A percentile compares a stretch with the other conserved stretches of the same genome.
Evolutionary conservation across 345 rosid species (phyloP).

Genomic region (Aethionema arabicum): DNA sequence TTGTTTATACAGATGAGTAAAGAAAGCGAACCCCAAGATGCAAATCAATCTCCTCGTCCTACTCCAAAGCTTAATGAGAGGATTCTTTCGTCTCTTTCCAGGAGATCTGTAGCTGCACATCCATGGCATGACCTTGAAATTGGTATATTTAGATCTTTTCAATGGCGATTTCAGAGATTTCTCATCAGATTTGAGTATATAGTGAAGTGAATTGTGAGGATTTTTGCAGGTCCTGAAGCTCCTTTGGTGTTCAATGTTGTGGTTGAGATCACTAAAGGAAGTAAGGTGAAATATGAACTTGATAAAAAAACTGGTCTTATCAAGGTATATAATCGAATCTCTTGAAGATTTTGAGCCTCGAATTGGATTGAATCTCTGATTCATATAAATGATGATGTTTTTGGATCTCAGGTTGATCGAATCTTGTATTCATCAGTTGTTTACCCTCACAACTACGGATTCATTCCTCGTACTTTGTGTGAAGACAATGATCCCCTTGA

Average conservation of each 20-base stretch:
- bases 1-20: conserved; percentile 46
- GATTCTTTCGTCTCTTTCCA: conserved; percentile 90
- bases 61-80: conserved; percentile 78
- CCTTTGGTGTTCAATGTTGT: conserved; percentile 73
- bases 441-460: conserved; percentile 99
- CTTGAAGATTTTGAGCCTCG: no score
- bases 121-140: conserved; percentile 99
- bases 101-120: conserved; percentile 96
- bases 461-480: conserved; percentile 86
- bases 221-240: conserved; percentile 79
- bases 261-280: conserved; percentile 94
- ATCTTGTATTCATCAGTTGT: conserved; percentile 89
- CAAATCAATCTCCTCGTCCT: conserved; percentile 29
- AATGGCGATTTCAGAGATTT: not conserved
- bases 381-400: not conserved
- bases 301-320: conserved; percentile 96
- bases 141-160: conserved; percentile 42
- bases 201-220: not conserved
- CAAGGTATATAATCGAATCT: conserved; percentile 48
- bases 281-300: conserved; percentile 95
- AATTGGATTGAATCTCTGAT: no score
- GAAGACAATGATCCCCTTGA: conserved; percentile 98
- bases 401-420: conserved; percentile 67
- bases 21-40: conserved; percentile 38
- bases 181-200: not conserved